Conservation (phyloP, 768 basidiomycete genomes). For the Dentipellis fragilis region DNA sequence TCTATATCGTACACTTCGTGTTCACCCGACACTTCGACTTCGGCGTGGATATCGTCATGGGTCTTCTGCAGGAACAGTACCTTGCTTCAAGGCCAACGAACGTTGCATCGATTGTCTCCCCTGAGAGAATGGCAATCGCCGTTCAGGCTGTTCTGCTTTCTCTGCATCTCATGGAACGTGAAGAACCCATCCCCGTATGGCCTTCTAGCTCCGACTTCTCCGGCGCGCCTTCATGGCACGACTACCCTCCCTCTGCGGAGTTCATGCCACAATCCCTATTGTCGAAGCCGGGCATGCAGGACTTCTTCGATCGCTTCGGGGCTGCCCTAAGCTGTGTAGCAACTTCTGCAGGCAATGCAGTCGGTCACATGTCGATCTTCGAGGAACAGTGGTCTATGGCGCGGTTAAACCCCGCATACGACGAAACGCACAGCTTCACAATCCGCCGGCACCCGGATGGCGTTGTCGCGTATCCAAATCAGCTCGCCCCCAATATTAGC, state of each 20-base stretch:
- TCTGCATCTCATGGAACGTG: slow-evolving; percentile 61
- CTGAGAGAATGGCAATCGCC: slow-evolving; percentile 67
- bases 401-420: slow-evolving; percentile 47
- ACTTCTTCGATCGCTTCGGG: slow-evolving; percentile 60
- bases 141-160: slow-evolving; percentile 72
- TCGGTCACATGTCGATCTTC: slow-evolving; percentile 72
- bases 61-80: slow-evolving; percentile 64
- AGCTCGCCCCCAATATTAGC: slow-evolving; percentile 50
- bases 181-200: slow-evolving; percentile 64
- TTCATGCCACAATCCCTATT: slow-evolving; percentile 44
- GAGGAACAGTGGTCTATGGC: slow-evolving; percentile 75
- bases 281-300: slow-evolving; percentile 57
- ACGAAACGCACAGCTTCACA: slow-evolving; percentile 60
- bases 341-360: slow-evolving; percentile 45
- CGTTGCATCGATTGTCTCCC: slow-evolving; percentile 39
- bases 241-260: slow-evolving; percentile 64
- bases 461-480: slow-evolving; percentile 55
- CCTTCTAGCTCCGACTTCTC: slow-evolving; percentile 66
- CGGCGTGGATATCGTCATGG: slow-evolving; percentile 72
- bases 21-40: slow-evolving; percentile 78
- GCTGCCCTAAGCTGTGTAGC: slow-evolving; percentile 48
- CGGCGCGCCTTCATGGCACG: slow-evolving; percentile 40
- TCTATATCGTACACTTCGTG: slow-evolving; percentile 73
- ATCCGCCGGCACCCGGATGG: slow-evolving; percentile 62
- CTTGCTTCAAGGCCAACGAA: slow-evolving; percentile 31